These are phyloP conservation scores for Dictyostelium intermedium DNA, from an alignment of 78 protist genomes.

Conservation along the genomic window DNA sequence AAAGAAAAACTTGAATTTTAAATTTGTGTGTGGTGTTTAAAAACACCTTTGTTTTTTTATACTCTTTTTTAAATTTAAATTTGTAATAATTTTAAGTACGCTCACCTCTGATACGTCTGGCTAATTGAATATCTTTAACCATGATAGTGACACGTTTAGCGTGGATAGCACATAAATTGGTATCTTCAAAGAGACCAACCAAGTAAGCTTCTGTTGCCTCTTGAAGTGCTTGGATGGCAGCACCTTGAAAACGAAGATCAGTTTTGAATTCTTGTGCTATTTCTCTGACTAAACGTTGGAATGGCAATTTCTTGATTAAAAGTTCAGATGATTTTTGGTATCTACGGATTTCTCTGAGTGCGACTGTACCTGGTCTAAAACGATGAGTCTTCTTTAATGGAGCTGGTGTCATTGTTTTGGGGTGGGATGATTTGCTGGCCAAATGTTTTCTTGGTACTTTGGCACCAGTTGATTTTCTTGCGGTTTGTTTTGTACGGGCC, in stretches of 20 bases:
- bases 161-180: constrained; percentile 94
- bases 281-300: constrained; percentile 87
- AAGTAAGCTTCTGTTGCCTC: constrained; percentile 97
- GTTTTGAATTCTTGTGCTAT: constrained; percentile 89
- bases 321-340: constrained; percentile 94
- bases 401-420: too few species aligned
- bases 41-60: constrained; percentile 66
- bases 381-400: constrained; percentile 91
- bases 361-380: constrained; percentile 96
- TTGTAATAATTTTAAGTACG: constrained; percentile 87
- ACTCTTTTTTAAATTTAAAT: not conserved
- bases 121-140: constrained; percentile 94
- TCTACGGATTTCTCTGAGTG: constrained; percentile 94
- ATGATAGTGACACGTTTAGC: constrained; percentile 96
- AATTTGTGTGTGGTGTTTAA: constrained; percentile 61
- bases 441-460: constrained; percentile 90
- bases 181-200: constrained; percentile 96
- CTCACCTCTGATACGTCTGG: constrained; percentile 96
- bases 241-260: constrained; percentile 92
- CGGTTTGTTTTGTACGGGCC: constrained; percentile 98
- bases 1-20: not conserved
- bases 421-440: constrained; percentile 88
- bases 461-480: constrained; percentile 97
- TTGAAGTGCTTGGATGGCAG: constrained; percentile 96
- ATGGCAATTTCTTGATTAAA: constrained; percentile 87